Evolutionary conservation across 768 basidiomycete genomes (phyloP).

Genomic region (Pleurotus pulmonarius): DNA sequence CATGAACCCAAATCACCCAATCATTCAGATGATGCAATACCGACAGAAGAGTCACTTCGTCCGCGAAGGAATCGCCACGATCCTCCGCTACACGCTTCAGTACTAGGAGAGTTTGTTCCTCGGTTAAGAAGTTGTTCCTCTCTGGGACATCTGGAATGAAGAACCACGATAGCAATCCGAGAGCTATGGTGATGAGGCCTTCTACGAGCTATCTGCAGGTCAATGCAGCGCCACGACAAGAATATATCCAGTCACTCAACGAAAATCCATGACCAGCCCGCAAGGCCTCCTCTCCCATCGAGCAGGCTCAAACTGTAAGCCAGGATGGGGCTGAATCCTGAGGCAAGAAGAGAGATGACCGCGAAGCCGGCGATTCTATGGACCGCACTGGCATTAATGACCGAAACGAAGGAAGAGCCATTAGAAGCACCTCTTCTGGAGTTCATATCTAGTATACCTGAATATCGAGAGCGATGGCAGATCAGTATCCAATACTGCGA

Average conservation of each 20-base stretch:
- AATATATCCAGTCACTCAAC: conserved; percentile 21
- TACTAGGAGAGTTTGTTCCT: conserved; percentile 37
- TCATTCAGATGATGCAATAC: conserved; percentile 34
- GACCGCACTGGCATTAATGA: neutral
- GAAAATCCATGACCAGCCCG: conserved; percentile 54
- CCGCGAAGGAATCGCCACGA: conserved; percentile 47
- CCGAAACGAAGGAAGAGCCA: neutral
- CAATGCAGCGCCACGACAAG: too few relatives aligned
- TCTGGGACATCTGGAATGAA: conserved; percentile 46
- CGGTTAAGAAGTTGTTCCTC: conserved; percentile 39
- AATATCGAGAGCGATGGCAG: neutral
- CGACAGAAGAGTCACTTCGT: conserved; percentile 32
- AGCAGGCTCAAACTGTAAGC: conserved; percentile 41
- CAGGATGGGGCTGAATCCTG: conserved; percentile 46
- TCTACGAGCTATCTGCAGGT: conserved; percentile 37
- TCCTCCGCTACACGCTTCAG: conserved; percentile 44
- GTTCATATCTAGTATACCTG: conserved; percentile 50
- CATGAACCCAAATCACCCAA: conserved; percentile 48
- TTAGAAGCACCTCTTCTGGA: conserved; percentile 38
- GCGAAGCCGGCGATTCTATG: conserved; percentile 46
- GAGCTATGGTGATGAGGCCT: conserved; percentile 40
- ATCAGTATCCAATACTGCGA: neutral
- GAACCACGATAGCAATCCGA: conserved; percentile 41
- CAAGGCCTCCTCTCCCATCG: conserved; percentile 34
- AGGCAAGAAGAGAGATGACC: conserved; percentile 35